Evolutionary conservation across 1,284 basidiomycete genomes (phyloP), one percentile per base, ranked within the genome.

Genomic region (Phaffia rhodozyma): DNA sequence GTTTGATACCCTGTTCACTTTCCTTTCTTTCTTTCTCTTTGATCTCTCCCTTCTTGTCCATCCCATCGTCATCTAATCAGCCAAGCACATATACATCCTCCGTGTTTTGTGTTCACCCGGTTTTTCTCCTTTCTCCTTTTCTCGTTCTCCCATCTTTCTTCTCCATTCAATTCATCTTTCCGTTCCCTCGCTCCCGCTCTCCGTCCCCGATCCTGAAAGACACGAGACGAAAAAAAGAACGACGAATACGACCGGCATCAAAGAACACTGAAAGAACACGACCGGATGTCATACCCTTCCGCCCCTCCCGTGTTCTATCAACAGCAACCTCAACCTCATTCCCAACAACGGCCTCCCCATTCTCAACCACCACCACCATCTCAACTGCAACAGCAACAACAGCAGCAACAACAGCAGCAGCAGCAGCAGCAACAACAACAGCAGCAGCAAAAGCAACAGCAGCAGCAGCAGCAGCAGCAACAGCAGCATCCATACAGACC

Each of bases 341-440:
- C 18, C 4, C 53, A 21, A 5, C 32, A 55, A 29, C 53, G 25
- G 6, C 53, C 20, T 20, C 32, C 27, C 2, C 53, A 7, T 25
- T 5, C 20, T 20, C 53, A 7, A 11, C 53, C 20, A 55, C 53
- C 16, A 32, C n/a, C 32, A 16, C 53, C 9, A 29, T 25, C 9
- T 3, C 13, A 18, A 32, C 32, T 16, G 9, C 55, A 56, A 38
- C 55, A 55, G 54, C 54, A 55, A n/a, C 53, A 55, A 27, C 20
- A 55, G 27, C 53, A 55, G 53, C 53, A 55, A 23, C 53, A 55
- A 29, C 53, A 55, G 25, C 53, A 55, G 16, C 53, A 55, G 27
- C 53, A 55, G 53, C 20, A 23, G 53, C 53, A 55, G 32, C 27
- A 25, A 27, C 53, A 21, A 5, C 53, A 25, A 5, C 21, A 21